These are phyloP conservation scores for Lepidium didymum DNA, from an alignment of 345 rosid genomes.

Conservation along the genomic window DNA sequence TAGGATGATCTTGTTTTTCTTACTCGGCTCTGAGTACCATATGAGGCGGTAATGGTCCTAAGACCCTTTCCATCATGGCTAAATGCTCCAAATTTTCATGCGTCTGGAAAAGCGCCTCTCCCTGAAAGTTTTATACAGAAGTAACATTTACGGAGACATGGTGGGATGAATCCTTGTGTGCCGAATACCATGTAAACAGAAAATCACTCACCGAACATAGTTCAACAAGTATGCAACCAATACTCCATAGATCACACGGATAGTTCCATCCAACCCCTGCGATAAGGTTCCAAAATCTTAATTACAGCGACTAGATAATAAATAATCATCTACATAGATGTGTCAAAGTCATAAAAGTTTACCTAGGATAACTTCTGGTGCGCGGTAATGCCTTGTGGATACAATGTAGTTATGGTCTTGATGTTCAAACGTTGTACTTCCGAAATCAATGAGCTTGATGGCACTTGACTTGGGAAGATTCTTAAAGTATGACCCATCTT, in stretches of 20 bases:
- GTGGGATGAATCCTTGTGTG: background rate
- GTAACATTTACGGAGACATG: background rate
- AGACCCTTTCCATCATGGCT: conserved; percentile 83
- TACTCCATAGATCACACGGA: conserved; percentile 79
- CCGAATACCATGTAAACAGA: background rate
- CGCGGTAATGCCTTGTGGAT: conserved; percentile 80
- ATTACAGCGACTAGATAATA: background rate
- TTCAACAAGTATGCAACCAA: conserved; percentile 77
- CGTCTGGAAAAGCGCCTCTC: conserved; percentile 79
- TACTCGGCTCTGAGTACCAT: conserved; percentile 66
- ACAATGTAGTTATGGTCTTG: conserved; percentile 80
- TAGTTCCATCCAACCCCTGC: conserved; percentile 81
- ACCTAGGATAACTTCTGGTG: conserved; percentile 81
- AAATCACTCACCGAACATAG: conserved; percentile 58
- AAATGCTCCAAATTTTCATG: conserved; percentile 83
- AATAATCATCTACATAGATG: background rate
- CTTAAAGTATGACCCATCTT: conserved; percentile 68
- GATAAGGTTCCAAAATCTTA: background rate
- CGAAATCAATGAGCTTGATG: conserved; percentile 82
- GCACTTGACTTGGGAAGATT: conserved; percentile 68
- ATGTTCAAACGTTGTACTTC: conserved; percentile 75
- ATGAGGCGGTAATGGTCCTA: conserved; percentile 71
- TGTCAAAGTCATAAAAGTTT: conserved; percentile 9
- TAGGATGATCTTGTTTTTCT: conserved; percentile 29
- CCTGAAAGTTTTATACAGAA: conserved; percentile 34